Evolutionary conservation across 345 rosid species (phyloP).

Genomic region (Draba incana): DNA sequence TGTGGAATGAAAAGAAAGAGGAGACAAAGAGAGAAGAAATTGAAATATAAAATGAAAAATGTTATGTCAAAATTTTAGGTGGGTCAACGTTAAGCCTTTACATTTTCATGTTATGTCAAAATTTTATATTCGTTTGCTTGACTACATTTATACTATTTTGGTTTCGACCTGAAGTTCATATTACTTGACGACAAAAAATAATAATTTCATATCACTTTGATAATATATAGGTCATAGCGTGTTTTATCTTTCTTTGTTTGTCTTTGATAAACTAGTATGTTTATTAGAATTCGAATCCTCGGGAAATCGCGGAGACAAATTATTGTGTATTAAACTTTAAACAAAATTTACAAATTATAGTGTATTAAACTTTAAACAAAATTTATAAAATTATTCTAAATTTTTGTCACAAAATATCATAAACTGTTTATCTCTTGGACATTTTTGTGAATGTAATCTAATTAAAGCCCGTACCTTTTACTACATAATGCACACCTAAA

Average conservation of each 20-base stretch:
- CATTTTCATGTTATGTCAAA: slow-evolving; percentile 21
- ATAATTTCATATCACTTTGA: slow-evolving; percentile 6
- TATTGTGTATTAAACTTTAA: too few species aligned
- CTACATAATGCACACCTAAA: slow-evolving; percentile 11
- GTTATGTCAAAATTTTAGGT: too few species aligned
- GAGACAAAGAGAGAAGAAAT: slow-evolving; percentile 13
- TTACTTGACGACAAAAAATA: neutral
- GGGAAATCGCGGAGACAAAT: too few species aligned
- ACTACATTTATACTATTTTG: neutral
- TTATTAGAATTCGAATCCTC: too few species aligned
- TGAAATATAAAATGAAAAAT: too few species aligned
- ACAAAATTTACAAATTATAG: too few species aligned
- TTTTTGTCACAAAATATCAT: neutral
- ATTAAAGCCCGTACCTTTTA: neutral
- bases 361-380: too few species aligned
- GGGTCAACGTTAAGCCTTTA: slow-evolving; percentile 28
- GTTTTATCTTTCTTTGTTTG: neutral
- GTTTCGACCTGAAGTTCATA: neutral
- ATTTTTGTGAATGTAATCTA: neutral
- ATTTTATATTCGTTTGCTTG: neutral
- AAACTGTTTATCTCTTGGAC: neutral
- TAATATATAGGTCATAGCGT: neutral
- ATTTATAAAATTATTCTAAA: too few species aligned
- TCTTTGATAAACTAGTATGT: too few species aligned
- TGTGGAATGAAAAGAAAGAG: slow-evolving; percentile 8